These are phyloP conservation scores for Flaveria robusta DNA, from an alignment of 129 eudicot genomes.

Conservation along the genomic window DNA sequence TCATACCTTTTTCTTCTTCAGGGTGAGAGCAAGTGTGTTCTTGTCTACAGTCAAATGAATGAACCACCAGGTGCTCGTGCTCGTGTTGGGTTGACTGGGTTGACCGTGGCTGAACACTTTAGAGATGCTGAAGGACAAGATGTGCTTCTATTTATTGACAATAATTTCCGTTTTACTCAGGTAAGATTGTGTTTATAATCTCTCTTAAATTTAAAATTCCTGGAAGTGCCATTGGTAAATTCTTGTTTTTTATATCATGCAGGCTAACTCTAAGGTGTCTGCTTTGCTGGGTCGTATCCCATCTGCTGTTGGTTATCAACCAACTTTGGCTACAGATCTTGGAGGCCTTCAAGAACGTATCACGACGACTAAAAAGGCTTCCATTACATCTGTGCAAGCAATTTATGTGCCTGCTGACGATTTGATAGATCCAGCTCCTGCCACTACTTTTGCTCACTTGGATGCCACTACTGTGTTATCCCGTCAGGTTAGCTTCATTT, in stretches of 20 bases:
- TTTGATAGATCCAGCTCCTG: constrained; percentile 52
- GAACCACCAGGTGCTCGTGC: constrained; percentile 60
- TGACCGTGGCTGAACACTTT: constrained; percentile 89
- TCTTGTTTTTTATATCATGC: neutral
- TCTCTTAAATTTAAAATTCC: neutral
- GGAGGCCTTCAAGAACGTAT: constrained; percentile 55
- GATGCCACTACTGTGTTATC: constrained; percentile 48
- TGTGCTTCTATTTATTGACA: constrained; percentile 93
- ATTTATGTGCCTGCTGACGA: constrained; percentile 53
- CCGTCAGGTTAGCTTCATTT: constrained; percentile 27
- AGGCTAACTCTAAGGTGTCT: constrained; percentile 54
- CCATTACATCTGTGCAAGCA: constrained; percentile 51
- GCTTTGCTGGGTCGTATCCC: constrained; percentile 55
- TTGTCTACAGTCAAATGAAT: constrained; percentile 65
- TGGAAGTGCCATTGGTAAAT: neutral
- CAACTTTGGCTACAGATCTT: constrained; percentile 47
- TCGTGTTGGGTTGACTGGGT: constrained; percentile 50
- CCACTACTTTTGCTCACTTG: constrained; percentile 56
- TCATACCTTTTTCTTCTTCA: constrained; percentile 17
- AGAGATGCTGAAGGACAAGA: constrained; percentile 99
- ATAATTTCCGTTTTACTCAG: constrained; percentile 64
- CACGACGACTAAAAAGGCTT: constrained; percentile 50
- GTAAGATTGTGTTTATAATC: neutral
- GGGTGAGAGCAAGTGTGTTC: constrained; percentile 98
- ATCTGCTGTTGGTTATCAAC: constrained; percentile 55